phyloP scores from a whole-genome alignment of 345 rosid species.

The Ceriops tagal region DNA sequence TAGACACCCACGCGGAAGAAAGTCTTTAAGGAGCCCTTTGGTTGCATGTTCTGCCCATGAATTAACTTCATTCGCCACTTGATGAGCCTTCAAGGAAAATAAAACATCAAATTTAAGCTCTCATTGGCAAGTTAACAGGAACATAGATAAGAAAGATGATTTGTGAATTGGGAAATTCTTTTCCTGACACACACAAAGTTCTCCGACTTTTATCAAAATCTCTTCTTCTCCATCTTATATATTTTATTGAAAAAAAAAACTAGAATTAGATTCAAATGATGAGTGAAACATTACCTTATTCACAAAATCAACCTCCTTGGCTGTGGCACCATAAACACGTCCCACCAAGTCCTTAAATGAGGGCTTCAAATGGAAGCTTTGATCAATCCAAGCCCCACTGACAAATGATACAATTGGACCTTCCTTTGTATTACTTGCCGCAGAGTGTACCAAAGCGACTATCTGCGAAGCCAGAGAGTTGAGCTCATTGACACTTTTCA shows the following conservation, averaged over 20 bases:
- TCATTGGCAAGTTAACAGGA: neutral
- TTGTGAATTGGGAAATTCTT: no score
- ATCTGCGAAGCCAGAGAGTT: slow-evolving; percentile 8
- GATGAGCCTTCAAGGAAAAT: slow-evolving; percentile 14
- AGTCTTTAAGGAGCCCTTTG: slow-evolving; percentile 26
- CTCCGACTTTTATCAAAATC: no score
- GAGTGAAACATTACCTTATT: slow-evolving; percentile 8
- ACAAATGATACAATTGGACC: slow-evolving; percentile 15
- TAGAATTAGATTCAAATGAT: neutral
- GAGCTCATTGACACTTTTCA: slow-evolving; percentile 5
- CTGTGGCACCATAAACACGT: slow-evolving; percentile 11
- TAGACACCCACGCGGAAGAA: slow-evolving; percentile 23
- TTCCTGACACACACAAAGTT: no score
- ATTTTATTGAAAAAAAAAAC: neutral
- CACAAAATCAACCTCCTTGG: slow-evolving; percentile 20
- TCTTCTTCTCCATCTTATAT: no score
- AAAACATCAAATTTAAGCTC: neutral
- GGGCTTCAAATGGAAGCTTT: slow-evolving; percentile 13
- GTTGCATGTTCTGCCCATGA: slow-evolving; percentile 26
- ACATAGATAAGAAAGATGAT: neutral
- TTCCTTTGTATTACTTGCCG: neutral
- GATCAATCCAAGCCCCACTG: slow-evolving; percentile 25
- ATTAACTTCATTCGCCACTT: slow-evolving; percentile 25
- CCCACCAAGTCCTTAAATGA: slow-evolving; percentile 10
- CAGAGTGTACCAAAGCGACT: neutral